phyloP scores from a whole-genome alignment of 1,284 basidiomycete species.

The Rhodotorula sp. region DNA sequence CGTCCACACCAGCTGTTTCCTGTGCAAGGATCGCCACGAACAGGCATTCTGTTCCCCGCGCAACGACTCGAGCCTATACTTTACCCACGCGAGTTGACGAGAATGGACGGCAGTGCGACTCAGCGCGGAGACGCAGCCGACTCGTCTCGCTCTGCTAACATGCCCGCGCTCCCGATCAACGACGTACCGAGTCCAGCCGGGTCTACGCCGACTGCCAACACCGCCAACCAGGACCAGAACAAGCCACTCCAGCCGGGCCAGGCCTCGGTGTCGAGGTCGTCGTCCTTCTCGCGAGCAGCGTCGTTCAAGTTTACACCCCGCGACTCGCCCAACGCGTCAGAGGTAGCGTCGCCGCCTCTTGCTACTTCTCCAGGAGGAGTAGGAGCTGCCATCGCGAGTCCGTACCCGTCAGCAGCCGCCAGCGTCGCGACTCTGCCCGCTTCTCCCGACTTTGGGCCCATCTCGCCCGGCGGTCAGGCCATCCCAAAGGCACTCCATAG shows the following conservation, averaged over 20 bases:
- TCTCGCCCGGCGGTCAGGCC: background rate
- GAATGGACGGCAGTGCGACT: too few species aligned
- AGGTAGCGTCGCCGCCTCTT: background rate
- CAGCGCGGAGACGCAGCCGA: too few species aligned
- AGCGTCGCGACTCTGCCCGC: background rate
- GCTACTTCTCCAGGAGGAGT: background rate
- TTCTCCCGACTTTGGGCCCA: constrained; percentile 6
- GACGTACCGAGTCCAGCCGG: background rate
- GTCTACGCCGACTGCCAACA: background rate
- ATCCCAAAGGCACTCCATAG: constrained; percentile 2
- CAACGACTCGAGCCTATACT: too few species aligned
- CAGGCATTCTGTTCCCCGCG: too few species aligned
- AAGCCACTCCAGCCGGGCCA: background rate
- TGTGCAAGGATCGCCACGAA: too few species aligned
- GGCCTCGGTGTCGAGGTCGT: constrained; percentile 16
- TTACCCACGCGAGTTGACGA: too few species aligned
- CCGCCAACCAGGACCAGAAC: too few species aligned
- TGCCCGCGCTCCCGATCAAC: too few species aligned
- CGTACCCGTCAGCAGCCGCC: constrained; percentile 3
- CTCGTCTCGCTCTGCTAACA: too few species aligned
- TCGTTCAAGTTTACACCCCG: constrained; percentile 33
- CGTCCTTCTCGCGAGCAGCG: constrained; percentile 32
- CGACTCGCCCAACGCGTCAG: background rate
- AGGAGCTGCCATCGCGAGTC: constrained; percentile 3
- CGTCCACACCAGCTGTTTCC: too few species aligned